A percentile compares a stretch with the other conserved stretches of the same genome.
Conservation (phyloP, 2,329 filamentous ascomycete species). For the Apiospora kogelbergensis region DNA sequence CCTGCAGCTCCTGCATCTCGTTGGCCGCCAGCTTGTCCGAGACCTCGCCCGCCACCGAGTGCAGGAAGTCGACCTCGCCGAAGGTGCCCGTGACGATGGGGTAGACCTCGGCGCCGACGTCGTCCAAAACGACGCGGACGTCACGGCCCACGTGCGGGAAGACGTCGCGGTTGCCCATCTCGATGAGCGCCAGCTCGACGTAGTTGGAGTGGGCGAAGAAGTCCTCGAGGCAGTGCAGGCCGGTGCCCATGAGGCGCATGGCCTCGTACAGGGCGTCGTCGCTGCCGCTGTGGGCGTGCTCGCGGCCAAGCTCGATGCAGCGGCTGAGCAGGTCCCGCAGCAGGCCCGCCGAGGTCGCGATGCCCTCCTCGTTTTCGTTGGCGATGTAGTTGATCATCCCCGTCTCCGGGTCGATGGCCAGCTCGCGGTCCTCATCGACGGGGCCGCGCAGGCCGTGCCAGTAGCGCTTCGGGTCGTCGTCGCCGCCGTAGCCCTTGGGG, state of each 20-base stretch:
- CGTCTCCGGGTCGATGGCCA: slow-evolving; percentile 72
- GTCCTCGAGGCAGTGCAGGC: slow-evolving; percentile 87
- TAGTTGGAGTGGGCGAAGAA: slow-evolving; percentile 95
- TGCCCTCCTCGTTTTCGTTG: slow-evolving; percentile 64
- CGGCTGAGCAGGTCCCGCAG: slow-evolving; percentile 71
- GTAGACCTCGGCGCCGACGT: slow-evolving; percentile 66
- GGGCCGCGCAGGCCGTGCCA: slow-evolving; percentile 78
- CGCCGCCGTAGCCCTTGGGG: slow-evolving; percentile 75
- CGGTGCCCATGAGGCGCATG: slow-evolving; percentile 84
- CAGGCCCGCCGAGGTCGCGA: slow-evolving; percentile 79
- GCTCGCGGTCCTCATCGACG: slow-evolving; percentile 74
- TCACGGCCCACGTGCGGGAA: slow-evolving; percentile 84
- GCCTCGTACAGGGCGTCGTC: slow-evolving; percentile 85
- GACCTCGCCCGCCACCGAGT: slow-evolving; percentile 78
- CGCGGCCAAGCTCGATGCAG: slow-evolving; percentile 78
- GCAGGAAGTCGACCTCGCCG: slow-evolving; percentile 90
- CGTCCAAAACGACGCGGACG: slow-evolving; percentile 61
- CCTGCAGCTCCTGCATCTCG: slow-evolving; percentile 84
- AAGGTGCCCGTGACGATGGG: slow-evolving; percentile 90
- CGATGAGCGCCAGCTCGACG: slow-evolving; percentile 81
- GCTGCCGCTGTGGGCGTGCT: slow-evolving; percentile 64
- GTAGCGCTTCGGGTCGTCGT: slow-evolving; percentile 79
- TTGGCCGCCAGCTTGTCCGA: slow-evolving; percentile 89
- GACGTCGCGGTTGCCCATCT: slow-evolving; percentile 75
- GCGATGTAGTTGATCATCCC: slow-evolving; percentile 95